phyloP scores from a whole-genome alignment of 257 asterid genomes.

The Misopates orontium region DNA sequence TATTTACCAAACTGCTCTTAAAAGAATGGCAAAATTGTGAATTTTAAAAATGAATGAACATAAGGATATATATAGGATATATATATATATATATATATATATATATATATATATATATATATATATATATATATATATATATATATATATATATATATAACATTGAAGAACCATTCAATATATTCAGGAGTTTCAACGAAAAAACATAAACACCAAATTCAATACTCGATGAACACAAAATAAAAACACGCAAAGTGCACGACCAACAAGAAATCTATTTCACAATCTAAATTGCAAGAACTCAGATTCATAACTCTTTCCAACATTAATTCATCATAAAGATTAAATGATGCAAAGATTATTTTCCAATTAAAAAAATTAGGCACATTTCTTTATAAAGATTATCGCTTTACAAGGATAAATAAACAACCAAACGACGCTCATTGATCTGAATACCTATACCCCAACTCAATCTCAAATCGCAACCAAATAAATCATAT shows the following conservation, averaged over 20 bases:
- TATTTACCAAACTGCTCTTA: background rate
- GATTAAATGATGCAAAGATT: conserved; percentile 8
- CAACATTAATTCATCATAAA: conserved; percentile 10
- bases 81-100: too few relatives aligned
- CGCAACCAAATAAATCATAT: conserved; percentile 23
- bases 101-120: too few relatives aligned
- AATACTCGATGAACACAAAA: background rate
- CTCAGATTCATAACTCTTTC: conserved; percentile 14
- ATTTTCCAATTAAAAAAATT: conserved; percentile 2
- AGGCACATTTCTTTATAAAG: conserved; percentile 28
- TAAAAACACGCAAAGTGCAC: conserved; percentile 14
- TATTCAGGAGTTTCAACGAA: background rate
- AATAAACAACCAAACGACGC: conserved; percentile 5
- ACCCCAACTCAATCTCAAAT: conserved; percentile 14
- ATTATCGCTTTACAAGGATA: conserved; percentile 24
- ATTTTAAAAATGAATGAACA: background rate
- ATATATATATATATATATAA: too few relatives aligned
- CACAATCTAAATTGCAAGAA: conserved; percentile 8
- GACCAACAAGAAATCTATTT: background rate
- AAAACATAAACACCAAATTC: background rate
- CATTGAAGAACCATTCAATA: background rate
- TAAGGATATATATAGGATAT: background rate
- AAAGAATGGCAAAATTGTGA: background rate
- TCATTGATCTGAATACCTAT: conserved; percentile 4
- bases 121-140: too few relatives aligned